Evolutionary conservation across 1,284 basidiomycete species (phyloP).

Genomic region (Cystobasidium pallidum): DNA sequence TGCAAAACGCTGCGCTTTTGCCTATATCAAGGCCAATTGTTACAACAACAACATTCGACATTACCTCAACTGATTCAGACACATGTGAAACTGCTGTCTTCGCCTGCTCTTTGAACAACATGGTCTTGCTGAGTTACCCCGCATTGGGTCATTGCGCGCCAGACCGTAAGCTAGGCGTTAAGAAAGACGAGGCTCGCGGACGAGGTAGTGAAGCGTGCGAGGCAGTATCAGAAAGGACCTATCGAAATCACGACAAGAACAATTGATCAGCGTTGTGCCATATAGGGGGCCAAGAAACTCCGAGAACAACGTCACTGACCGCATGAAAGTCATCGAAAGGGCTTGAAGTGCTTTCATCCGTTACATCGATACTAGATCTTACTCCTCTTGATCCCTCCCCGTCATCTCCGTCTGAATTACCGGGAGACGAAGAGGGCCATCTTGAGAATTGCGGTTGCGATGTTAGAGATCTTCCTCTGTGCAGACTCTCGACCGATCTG

Average conservation of each 20-base stretch:
- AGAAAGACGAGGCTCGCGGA: neutral
- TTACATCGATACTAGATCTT: slow-evolving; percentile 2
- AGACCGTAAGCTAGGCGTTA: slow-evolving; percentile 12
- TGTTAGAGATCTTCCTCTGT: slow-evolving; percentile 3
- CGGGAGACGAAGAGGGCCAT: slow-evolving; percentile 14
- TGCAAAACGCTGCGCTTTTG: no score
- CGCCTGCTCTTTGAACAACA: neutral
- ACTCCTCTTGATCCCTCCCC: neutral
- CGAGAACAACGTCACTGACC: slow-evolving; percentile 1
- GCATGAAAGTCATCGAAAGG: slow-evolving; percentile 22
- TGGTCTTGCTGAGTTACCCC: neutral
- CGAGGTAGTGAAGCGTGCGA: neutral
- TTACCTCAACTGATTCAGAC: neutral
- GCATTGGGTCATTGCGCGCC: neutral
- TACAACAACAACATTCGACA: slow-evolving; percentile 47
- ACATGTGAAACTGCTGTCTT: neutral
- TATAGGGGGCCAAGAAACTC: neutral
- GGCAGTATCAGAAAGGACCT: slow-evolving; percentile 13
- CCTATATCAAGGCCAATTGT: slow-evolving; percentile 45
- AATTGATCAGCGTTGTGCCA: neutral
- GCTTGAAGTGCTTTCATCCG: neutral
- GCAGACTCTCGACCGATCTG: slow-evolving; percentile 5
- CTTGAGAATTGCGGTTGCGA: slow-evolving; percentile 3
- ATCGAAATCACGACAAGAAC: neutral
- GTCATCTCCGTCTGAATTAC: neutral